Evolutionary conservation across 805 yeast species (phyloP).

Genomic region (Wickerhamomyces tratensis): DNA sequence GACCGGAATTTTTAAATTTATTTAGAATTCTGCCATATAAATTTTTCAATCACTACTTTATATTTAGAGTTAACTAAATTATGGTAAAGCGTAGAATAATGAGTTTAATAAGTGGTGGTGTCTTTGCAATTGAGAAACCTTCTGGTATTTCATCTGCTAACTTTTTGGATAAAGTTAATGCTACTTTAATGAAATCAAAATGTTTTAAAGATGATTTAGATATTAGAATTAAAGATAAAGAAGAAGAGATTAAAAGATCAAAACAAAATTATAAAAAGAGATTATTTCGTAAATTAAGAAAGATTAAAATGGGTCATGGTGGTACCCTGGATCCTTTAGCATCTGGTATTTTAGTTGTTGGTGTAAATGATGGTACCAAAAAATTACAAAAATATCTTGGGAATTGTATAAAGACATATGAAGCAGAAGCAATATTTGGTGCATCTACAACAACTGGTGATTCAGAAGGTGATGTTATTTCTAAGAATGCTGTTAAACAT

Average conservation of each 20-base stretch:
- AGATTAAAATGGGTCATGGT: slow-evolving; percentile 94
- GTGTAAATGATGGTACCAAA: slow-evolving; percentile 91
- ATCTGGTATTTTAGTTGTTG: slow-evolving; percentile 86
- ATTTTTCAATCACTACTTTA: no score
- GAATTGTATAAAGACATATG: slow-evolving; percentile 71
- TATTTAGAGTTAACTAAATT: no score
- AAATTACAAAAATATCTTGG: slow-evolving; percentile 60
- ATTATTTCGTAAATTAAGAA: slow-evolving; percentile 37
- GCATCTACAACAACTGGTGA: slow-evolving; percentile 92
- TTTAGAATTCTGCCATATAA: no score
- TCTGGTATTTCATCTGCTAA: slow-evolving; percentile 74
- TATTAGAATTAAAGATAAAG: slow-evolving; percentile 36
- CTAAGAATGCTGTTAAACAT: slow-evolving; percentile 46
- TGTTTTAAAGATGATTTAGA: slow-evolving; percentile 47
- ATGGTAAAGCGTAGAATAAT: no score
- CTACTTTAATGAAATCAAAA: slow-evolving; percentile 46
- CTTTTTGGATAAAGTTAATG: slow-evolving; percentile 58
- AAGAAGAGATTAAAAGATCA: slow-evolving; percentile 25
- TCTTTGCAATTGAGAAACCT: slow-evolving; percentile 89
- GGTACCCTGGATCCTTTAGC: slow-evolving; percentile 97
- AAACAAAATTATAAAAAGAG: slow-evolving; percentile 40
- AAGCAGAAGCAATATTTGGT: slow-evolving; percentile 80
- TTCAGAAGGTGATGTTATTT: slow-evolving; percentile 72
- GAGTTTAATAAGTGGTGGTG: slow-evolving; percentile 74
- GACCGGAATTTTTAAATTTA: no score